These are phyloP conservation scores for Pseudophaeomoniella oleicola DNA, from an alignment of 2,329 filamentous ascomycete genomes.

Conservation along the genomic window DNA sequence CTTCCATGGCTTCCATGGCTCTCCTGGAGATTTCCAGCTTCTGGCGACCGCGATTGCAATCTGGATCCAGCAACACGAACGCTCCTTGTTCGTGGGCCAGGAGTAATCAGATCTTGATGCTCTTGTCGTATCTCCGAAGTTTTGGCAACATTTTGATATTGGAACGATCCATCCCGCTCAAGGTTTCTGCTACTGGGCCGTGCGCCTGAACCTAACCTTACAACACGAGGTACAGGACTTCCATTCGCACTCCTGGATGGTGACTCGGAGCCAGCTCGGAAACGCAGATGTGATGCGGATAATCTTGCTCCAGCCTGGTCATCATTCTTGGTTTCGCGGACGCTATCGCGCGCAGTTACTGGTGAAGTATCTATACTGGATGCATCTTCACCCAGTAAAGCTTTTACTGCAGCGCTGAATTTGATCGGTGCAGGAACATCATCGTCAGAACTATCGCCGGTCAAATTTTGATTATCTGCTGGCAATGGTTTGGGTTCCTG, in stretches of 20 bases:
- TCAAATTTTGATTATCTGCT: conserved; percentile 26
- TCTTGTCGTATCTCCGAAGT: conserved; percentile 4
- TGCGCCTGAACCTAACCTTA: conserved; percentile 21
- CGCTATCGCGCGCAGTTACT: conserved; percentile 21
- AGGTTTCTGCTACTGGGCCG: conserved; percentile 13
- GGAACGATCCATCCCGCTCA: conserved; percentile 22
- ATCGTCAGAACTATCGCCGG: conserved; percentile 85
- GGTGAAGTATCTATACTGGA: conserved; percentile 42
- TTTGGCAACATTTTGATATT: conserved; percentile 18
- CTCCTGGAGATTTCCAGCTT: conserved; percentile 19
- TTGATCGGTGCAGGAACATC: conserved; percentile 86
- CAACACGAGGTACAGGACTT: conserved; percentile 26
- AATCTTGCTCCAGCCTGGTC: conserved; percentile 4
- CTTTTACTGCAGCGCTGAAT: conserved; percentile 83
- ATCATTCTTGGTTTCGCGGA: conserved; percentile 9
- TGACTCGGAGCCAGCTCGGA: conserved; percentile 14
- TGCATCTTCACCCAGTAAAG: conserved; percentile 48
- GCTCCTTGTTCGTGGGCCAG: conserved; percentile 27
- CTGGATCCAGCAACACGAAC: conserved; percentile 26
- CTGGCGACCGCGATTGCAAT: conserved; percentile 24
- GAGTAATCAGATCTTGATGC: conserved; percentile 27
- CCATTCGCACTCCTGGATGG: conserved; percentile 23
- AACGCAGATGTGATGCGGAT: conserved; percentile 4
- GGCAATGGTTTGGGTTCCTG: conserved; percentile 7
- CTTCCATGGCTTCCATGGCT: neutral